These are phyloP conservation scores for Ustulina deusta DNA, from an alignment of 2,329 filamentous ascomycete species.

Conservation along the genomic window DNA sequence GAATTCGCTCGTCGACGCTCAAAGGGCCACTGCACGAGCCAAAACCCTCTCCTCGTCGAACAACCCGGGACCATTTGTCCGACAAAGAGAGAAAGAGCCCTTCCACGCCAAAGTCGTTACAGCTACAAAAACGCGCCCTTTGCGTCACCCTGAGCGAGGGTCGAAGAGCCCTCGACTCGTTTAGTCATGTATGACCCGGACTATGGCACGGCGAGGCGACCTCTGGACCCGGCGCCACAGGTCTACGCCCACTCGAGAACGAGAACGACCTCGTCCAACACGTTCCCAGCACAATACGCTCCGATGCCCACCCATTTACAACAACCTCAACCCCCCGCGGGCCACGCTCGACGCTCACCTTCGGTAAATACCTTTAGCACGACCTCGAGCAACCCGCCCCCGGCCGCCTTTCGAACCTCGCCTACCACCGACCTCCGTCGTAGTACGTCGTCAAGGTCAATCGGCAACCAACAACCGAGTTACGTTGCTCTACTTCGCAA, in stretches of 20 bases:
- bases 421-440: conserved; percentile 72
- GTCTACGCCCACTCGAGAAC: conserved; percentile 66
- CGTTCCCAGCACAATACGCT: conserved; percentile 55
- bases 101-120: neutral
- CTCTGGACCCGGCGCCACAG: conserved; percentile 48
- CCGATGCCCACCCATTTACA: conserved; percentile 51
- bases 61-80: neutral
- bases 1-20: conserved; percentile 14
- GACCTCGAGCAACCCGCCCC: conserved; percentile 73
- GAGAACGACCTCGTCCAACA: conserved; percentile 68
- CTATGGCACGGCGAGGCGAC: conserved; percentile 47
- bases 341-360: conserved; percentile 68
- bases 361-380: conserved; percentile 78
- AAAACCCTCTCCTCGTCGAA: conserved; percentile 13
- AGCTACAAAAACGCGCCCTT: conserved; percentile 7
- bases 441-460: conserved; percentile 84
- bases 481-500: conserved; percentile 97
- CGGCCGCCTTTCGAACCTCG: conserved; percentile 68
- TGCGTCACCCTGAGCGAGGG: conserved; percentile 35
- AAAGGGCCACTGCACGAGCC: neutral
- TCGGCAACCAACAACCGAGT: conserved; percentile 70
- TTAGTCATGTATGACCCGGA: conserved; percentile 50
- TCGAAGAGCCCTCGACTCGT: conserved; percentile 29
- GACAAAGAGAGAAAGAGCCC: conserved; percentile 33
- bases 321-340: conserved; percentile 49